phyloP scores from a whole-genome alignment of 75 land plant species.

The Adiantum capillusveneris region DNA sequence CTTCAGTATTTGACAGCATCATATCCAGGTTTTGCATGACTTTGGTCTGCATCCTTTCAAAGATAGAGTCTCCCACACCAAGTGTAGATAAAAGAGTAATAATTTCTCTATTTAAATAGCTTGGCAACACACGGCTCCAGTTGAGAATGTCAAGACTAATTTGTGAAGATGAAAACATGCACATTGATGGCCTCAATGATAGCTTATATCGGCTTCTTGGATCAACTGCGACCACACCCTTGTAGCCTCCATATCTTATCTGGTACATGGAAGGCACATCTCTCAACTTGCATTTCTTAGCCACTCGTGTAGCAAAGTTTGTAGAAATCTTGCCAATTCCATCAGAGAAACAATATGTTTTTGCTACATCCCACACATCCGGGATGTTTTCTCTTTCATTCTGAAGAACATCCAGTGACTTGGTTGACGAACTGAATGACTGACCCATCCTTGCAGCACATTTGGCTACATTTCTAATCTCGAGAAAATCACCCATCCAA shows the following conservation, averaged over 20 bases:
- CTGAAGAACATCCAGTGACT: conserved; percentile 42
- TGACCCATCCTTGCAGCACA: conserved; percentile 95
- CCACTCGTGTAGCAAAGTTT: conserved; percentile 58
- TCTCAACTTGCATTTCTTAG: conserved; percentile 50
- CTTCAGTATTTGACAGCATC: conserved; percentile 42
- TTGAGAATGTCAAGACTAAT: conserved; percentile 64
- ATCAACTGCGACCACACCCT: conserved; percentile 96
- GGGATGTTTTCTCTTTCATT: conserved; percentile 53
- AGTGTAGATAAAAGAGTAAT: conserved; percentile 82
- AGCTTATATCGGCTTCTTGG: conserved; percentile 59
- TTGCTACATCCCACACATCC: conserved; percentile 31
- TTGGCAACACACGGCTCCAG: conserved; percentile 54
- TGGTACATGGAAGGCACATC: conserved; percentile 79
- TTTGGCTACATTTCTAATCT: conserved; percentile 82
- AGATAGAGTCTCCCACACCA: conserved; percentile 55
- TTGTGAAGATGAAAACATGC: conserved; percentile 56
- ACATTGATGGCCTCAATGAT: conserved; percentile 75
- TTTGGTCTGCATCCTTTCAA: conserved; percentile 58
- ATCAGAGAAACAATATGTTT: conserved; percentile 68
- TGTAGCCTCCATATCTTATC: conserved; percentile 87
- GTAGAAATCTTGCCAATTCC: conserved; percentile 91
- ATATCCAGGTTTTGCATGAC: conserved; percentile 42
- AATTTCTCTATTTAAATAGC: conserved; percentile 75
- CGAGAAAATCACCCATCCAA: conserved; percentile 81
- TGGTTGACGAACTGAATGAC: conserved; percentile 83